Base-by-base conservation (phyloP, 129 eudicot genomes). In the Calendula officinalis region DNA sequence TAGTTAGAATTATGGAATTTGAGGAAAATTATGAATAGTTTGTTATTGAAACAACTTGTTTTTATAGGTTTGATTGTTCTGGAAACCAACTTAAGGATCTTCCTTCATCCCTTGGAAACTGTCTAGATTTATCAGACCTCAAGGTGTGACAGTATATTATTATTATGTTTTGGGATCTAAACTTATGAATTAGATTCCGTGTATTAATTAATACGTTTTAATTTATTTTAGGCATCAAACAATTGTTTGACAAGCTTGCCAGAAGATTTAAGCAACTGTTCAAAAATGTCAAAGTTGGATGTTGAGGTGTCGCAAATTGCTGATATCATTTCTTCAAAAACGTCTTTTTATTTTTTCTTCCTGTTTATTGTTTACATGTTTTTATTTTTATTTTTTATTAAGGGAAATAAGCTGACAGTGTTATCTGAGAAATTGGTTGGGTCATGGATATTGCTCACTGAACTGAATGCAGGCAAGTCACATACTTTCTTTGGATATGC, bases 11-110 rank as follows among this genome's bases (percentile, higher is more conserved):
- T 57, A 57, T 15, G 30, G 16, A 38, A 3, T 37, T 53, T 38
- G 40, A 47, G 15, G 50, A 10, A 5, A 64, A 35, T 60, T 10
- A 58, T 49, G 27, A 42, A 8, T 49, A 63, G 3, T 39, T 52
- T 57, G 63, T 3, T 6, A 13, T 7, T 37, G 27, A 9, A 37
- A 54, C 12, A 15, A 58, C 56, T 10, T 75, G 41, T 39, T 22
- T 55, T 38, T 63, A 35, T 69, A 94, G 97, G 88, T 66, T 89
- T 68, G 99, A 86, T 78, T 94, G 97, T 79, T 94, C 99, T 44
- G 79, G 76, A 75, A 94, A 94, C 75, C 84, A 73, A 66, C 83
- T 94, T 37, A 75, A 60, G 50, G 78, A 70, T 72, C 92, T 94
- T 68, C 97, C 99, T 11, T 60, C 50, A 67, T 85, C 88, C 30